phyloP scores from a whole-genome alignment of 148 eudicot genomes.

The Amaranthus palmeri region DNA sequence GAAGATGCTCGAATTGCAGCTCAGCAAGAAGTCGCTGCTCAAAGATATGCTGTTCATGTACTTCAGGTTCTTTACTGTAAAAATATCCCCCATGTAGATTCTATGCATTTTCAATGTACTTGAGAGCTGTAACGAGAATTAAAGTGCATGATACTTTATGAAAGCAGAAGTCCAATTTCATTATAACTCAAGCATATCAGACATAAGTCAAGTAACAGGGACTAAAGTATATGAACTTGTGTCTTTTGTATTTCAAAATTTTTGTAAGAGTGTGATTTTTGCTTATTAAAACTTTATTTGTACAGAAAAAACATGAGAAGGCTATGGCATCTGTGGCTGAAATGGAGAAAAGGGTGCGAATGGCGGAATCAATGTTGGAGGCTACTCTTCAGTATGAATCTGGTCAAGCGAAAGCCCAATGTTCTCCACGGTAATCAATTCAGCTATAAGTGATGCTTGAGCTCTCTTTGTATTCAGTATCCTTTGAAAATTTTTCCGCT shows the following conservation, averaged over 20 bases:
- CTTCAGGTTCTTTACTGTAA: conserved; percentile 51
- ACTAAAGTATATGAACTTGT: too few species aligned
- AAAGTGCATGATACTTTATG: too few species aligned
- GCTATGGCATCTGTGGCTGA: conserved; percentile 53
- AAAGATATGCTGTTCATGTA: conserved; percentile 47
- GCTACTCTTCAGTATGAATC: conserved; percentile 76
- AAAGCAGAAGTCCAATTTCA: too few species aligned
- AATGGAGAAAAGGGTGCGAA: conserved; percentile 71
- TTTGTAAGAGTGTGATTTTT: background rate
- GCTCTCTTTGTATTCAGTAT: background rate
- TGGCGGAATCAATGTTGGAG: conserved; percentile 84
- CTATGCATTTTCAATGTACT: too few species aligned
- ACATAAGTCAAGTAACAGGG: too few species aligned
- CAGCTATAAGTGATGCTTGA: background rate
- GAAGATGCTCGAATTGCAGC: conserved; percentile 83
- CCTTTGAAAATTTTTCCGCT: background rate
- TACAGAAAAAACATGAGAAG: conserved; percentile 73
- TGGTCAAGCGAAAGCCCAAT: conserved; percentile 56
- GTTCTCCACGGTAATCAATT: conserved; percentile 59
- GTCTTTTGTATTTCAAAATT: too few species aligned
- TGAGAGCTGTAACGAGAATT: too few species aligned
- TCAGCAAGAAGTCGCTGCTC: conserved; percentile 71
- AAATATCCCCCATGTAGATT: background rate
- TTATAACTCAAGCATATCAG: too few species aligned
- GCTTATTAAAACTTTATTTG: conserved; percentile 6